Conservation (phyloP, 208 protist species). For the Dictyostelium gargantuum region DNA sequence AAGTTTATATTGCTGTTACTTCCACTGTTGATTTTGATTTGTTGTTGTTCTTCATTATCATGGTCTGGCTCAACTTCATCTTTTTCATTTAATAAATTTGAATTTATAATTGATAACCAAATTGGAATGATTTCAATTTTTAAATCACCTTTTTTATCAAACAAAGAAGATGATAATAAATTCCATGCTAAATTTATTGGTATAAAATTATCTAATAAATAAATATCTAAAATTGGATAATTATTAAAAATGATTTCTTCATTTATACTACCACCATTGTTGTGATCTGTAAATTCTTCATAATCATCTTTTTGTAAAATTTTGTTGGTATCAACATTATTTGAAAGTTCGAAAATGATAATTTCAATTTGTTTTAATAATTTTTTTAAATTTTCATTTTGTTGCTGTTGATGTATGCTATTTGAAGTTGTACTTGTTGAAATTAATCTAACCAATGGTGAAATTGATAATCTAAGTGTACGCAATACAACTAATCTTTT, state of each 20-base stretch:
- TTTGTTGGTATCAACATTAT: not conserved
- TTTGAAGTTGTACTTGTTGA: not conserved
- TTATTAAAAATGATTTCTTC: not conserved
- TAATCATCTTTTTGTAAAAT: not conserved
- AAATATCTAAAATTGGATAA: not conserved
- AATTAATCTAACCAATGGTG: conserved; percentile 5
- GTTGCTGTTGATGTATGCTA: not conserved
- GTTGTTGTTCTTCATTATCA: not conserved
- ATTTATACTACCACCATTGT: not conserved
- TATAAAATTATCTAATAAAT: not conserved
- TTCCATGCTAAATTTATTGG: conserved; percentile 5
- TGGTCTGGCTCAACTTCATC: not conserved
- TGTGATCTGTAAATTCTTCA: not conserved
- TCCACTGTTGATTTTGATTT: not conserved
- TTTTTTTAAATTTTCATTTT: not conserved
- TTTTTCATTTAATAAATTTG: not conserved
- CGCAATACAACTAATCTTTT: not conserved
- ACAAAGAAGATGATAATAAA: too few relatives aligned
- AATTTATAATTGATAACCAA: not conserved
- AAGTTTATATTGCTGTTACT: not conserved
- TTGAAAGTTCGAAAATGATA: not conserved
- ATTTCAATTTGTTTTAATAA: not conserved
- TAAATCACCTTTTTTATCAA: not conserved
- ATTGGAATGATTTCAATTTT: not conserved
- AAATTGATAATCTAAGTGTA: not conserved